Base-by-base conservation (phyloP, 371 early-diverging fungal species). In the Nematocida sp. region DNA sequence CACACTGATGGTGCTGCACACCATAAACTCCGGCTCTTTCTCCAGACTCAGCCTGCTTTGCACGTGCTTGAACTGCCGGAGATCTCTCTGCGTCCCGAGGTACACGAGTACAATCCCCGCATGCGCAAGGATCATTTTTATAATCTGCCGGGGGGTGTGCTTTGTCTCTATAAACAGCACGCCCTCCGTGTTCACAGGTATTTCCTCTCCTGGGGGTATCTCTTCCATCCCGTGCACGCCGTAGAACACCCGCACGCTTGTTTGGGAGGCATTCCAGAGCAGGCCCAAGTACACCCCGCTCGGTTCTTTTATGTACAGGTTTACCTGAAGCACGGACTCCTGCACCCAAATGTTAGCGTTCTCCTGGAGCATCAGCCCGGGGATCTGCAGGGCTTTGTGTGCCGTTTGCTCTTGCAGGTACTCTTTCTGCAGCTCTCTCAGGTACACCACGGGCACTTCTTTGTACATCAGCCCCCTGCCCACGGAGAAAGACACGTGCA, bases 351-450 rank as follows among this genome's bases (percentile, higher is more conserved):
- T 54, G 36, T 52, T 37, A n/a, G 17, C 21, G 40, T 55, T 53
- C 40, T 65, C 66, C 29, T 65, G 25, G 13, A 37, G 36, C 0
- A 65, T 40, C 5, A 56, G 43, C 8, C 66, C 66, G 13, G 66
- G 66, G 17, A 29, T 32, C 1, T 11, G 11, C 13, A 31, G 31
- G n/a, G 17, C 23, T 7, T 27, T 31, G n/a, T 13, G 7, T 37
- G 8, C 13, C 5, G 13, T 38, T 37, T 17, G 23, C 1, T 51
- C 66, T 15, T 23, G 57, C 0, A 7, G 15, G 8, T n/a, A n/a
- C 29, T 65, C 66, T 27, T 43, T 54, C 13, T 67, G 38, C 15
- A 67, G 67, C 13, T 67, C 67, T 56, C 50, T 31, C n/a, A 67
- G 27, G 15, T 29, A 37, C 21, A 32, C 25, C 4, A 57, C 5